phyloP scores from a whole-genome alignment of 768 basidiomycete species.

The Pleurotus pulmonarius region DNA sequence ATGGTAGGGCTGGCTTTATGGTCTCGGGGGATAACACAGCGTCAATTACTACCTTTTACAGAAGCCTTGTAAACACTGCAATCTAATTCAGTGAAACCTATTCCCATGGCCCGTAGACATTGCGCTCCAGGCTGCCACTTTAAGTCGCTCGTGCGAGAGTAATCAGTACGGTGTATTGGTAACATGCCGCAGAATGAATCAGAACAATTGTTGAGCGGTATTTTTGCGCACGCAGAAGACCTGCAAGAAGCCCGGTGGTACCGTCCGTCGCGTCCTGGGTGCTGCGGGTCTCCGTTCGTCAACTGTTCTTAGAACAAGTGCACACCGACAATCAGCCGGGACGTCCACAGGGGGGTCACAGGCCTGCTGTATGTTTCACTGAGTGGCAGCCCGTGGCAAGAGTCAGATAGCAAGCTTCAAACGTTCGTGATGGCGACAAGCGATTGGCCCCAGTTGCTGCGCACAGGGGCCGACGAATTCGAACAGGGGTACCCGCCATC shows the following conservation, averaged over 20 bases:
- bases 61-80: background rate
- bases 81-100: background rate
- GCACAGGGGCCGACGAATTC: too few relatives aligned
- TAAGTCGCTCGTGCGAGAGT: background rate
- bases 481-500: too few relatives aligned
- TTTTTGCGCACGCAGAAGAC: too few relatives aligned
- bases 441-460: background rate
- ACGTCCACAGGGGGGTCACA: too few relatives aligned
- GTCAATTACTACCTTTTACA: conserved; percentile 2
- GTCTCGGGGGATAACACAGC: background rate
- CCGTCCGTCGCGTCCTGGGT: too few relatives aligned
- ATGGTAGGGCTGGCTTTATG: background rate
- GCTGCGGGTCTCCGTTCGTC: too few relatives aligned
- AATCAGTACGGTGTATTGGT: background rate
- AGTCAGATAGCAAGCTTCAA: background rate
- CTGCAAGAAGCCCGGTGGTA: too few relatives aligned
- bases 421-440: background rate
- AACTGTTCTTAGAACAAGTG: too few relatives aligned
- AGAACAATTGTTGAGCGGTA: too few relatives aligned
- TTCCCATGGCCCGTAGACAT: background rate
- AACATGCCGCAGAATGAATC: background rate
- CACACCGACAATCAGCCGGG: too few relatives aligned
- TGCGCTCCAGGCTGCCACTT: background rate
- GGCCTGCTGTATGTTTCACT: too few relatives aligned
- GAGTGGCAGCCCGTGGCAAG: too few relatives aligned